These are phyloP conservation scores for Meyerozyma athensensis DNA, from an alignment of 1,139 yeast species.

Conservation along the genomic window DNA sequence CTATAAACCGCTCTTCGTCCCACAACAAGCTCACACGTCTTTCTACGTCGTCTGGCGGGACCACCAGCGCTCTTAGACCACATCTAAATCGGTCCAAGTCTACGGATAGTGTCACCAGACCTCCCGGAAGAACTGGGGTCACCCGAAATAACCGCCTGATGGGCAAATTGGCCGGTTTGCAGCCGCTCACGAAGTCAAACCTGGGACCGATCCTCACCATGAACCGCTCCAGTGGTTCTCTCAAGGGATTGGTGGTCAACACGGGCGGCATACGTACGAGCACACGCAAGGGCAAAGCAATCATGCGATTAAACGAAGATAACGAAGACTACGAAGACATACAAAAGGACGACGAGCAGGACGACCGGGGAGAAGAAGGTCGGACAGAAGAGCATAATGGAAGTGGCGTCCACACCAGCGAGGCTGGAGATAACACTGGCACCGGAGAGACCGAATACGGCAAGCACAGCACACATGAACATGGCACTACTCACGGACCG, in stretches of 20 bases:
- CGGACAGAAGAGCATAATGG: neutral
- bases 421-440: too few relatives aligned
- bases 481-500: too few relatives aligned
- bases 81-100: slow-evolving; percentile 38
- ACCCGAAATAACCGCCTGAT: slow-evolving; percentile 36
- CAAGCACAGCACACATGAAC: too few relatives aligned
- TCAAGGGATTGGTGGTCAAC: neutral
- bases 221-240: slow-evolving; percentile 1
- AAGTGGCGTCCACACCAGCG: neutral
- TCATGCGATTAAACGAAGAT: slow-evolving; percentile 29
- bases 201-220: slow-evolving; percentile 2
- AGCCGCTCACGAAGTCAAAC: slow-evolving; percentile 37
- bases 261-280: slow-evolving; percentile 18
- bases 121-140: slow-evolving; percentile 18
- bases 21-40: slow-evolving; percentile 27
- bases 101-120: slow-evolving; percentile 35
- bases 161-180: slow-evolving; percentile 33
- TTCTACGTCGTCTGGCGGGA: slow-evolving; percentile 14
- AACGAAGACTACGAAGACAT: slow-evolving; percentile 11
- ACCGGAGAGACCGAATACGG: too few relatives aligned
- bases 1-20: slow-evolving; percentile 26
- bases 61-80: slow-evolving; percentile 22
- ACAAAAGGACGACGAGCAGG: slow-evolving; percentile 7
- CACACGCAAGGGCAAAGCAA: slow-evolving; percentile 37
- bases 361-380: neutral